phyloP scores from a whole-genome alignment of 2,329 filamentous ascomycete genomes.

The Cyclaneusma minus region DNA sequence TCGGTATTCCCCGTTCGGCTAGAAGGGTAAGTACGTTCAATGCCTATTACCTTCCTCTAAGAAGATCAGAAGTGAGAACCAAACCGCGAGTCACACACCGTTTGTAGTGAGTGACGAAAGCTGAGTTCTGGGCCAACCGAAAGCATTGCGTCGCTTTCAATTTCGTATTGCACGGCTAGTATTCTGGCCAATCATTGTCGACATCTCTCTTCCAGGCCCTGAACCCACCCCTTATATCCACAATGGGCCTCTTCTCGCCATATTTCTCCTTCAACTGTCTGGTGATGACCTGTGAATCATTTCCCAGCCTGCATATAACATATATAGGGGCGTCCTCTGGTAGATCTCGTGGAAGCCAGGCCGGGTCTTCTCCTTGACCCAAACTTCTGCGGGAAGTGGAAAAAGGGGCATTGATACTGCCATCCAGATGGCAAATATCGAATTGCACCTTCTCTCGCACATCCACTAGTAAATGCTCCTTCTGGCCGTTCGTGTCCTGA shows the following conservation, averaged over 20 bases:
- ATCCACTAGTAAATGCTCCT: conserved; percentile 52
- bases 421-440: conserved; percentile 59
- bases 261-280: conserved; percentile 44
- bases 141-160: too few relatives aligned
- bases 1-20: too few relatives aligned
- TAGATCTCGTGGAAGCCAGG: conserved; percentile 25
- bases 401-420: conserved; percentile 62
- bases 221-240: conserved; percentile 59
- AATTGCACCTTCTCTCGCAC: conserved; percentile 78
- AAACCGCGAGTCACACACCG: too few relatives aligned
- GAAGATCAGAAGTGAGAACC: too few relatives aligned
- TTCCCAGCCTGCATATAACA: conserved; percentile 58
- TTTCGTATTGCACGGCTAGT: too few relatives aligned
- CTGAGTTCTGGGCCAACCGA: too few relatives aligned
- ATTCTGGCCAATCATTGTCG: conserved; percentile 41
- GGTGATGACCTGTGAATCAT: conserved; percentile 61
- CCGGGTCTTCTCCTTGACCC: conserved; percentile 9
- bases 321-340: conserved; percentile 41
- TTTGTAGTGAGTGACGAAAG: too few relatives aligned
- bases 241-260: conserved; percentile 40
- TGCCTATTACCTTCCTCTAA: too few relatives aligned
- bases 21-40: too few relatives aligned
- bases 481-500: conserved; percentile 6
- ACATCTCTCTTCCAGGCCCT: conserved; percentile 56
- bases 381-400: conserved; percentile 28